Evolutionary conservation across 805 yeast species (phyloP).

Genomic region (Kodamaea kaohsiungensis): DNA sequence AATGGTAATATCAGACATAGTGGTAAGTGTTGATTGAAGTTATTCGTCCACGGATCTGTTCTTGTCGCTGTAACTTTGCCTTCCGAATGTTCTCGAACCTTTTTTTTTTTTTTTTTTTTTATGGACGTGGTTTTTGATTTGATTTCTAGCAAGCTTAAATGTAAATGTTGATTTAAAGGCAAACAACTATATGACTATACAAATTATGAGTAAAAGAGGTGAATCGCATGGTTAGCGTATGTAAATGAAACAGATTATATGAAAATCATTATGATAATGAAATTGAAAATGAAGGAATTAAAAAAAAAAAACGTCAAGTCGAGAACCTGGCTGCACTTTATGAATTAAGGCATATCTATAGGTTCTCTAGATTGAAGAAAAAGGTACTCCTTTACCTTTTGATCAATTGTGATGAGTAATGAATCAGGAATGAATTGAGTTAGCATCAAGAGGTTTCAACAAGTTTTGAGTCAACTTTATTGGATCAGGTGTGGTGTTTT

Average conservation of each 20-base stretch:
- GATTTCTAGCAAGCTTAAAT: background rate
- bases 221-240: background rate
- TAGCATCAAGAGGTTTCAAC: too few species aligned
- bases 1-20: slow-evolving; percentile 32
- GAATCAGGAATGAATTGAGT: too few species aligned
- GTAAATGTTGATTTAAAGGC: background rate
- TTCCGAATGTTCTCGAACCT: background rate
- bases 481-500: too few species aligned
- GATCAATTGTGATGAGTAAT: background rate
- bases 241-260: background rate
- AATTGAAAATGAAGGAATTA: background rate
- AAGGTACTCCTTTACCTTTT: background rate
- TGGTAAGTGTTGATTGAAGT: background rate
- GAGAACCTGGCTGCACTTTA: background rate
- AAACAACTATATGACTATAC: background rate
- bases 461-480: too few species aligned
- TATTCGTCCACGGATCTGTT: background rate
- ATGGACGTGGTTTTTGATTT: background rate
- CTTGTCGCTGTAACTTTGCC: background rate
- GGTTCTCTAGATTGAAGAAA: background rate
- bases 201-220: background rate
- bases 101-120: too few species aligned
- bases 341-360: background rate
- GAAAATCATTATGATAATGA: too few species aligned
- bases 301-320: too few species aligned